phyloP scores from a whole-genome alignment of 805 yeast genomes.

The Wickerhamomyces rabaulensis region DNA sequence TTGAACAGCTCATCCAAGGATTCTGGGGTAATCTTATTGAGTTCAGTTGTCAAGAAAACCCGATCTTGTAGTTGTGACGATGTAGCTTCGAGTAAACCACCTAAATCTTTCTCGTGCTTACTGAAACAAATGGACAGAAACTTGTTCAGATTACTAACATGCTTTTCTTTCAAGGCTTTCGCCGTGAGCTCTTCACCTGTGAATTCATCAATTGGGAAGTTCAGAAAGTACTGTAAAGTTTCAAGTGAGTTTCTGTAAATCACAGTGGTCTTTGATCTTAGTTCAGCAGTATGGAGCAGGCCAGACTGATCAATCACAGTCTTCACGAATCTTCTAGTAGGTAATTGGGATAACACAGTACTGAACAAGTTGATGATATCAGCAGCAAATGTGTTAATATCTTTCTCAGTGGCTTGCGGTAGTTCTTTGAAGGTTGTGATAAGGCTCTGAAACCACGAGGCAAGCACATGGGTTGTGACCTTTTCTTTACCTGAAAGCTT shows the following conservation, averaged over 20 bases:
- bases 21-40: neutral
- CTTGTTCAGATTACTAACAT: conserved; percentile 8
- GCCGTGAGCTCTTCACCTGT: conserved; percentile 26
- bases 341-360: conserved; percentile 32
- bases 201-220: conserved; percentile 39
- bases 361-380: conserved; percentile 22
- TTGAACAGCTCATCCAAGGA: neutral
- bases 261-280: neutral
- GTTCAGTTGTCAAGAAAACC: neutral
- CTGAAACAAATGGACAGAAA: conserved; percentile 23
- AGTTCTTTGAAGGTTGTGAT: neutral
- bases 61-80: neutral
- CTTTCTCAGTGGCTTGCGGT: neutral
- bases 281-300: neutral
- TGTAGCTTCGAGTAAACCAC: neutral
- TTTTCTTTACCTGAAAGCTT: conserved; percentile 6
- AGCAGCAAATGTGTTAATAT: neutral
- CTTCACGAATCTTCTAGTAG: conserved; percentile 34
- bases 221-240: conserved; percentile 22
- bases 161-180: conserved; percentile 10
- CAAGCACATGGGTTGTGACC: neutral
- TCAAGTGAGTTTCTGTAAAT: neutral
- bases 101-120: conserved; percentile 16
- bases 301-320: conserved; percentile 25
- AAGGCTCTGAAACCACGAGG: conserved; percentile 2